Evolutionary conservation across 805 yeast genomes (phyloP).

Genomic region (Ogataea glucozyma): DNA sequence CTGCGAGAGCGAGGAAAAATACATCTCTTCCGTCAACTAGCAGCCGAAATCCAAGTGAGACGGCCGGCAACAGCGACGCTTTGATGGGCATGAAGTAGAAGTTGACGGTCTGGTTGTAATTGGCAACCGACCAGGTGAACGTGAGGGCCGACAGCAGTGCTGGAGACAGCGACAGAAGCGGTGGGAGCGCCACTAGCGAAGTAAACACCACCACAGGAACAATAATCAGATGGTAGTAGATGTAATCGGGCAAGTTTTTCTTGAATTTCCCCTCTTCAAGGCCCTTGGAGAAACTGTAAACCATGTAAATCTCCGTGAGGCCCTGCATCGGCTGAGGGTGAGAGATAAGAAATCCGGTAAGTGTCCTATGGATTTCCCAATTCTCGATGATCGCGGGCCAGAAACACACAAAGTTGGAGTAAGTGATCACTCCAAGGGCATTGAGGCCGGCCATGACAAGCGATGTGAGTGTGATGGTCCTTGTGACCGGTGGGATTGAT

Average conservation of each 20-base stretch:
- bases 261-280: conserved; percentile 54
- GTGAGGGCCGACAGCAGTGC: conserved; percentile 56
- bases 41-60: conserved; percentile 43
- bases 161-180: conserved; percentile 31
- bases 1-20: conserved; percentile 45
- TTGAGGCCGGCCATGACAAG: conserved; percentile 44
- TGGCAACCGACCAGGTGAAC: conserved; percentile 61
- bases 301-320: conserved; percentile 53
- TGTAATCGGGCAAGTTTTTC: conserved; percentile 52
- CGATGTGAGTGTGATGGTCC: conserved; percentile 52
- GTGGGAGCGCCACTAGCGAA: conserved; percentile 33
- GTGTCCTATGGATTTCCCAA: conserved; percentile 46
- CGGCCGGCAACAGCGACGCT: conserved; percentile 55
- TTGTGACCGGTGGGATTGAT: conserved; percentile 61
- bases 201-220: conserved; percentile 47
- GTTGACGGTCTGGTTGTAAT: conserved; percentile 52
- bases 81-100: conserved; percentile 55
- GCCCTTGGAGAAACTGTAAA: conserved; percentile 57
- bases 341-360: conserved; percentile 51
- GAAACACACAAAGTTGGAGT: conserved; percentile 27
- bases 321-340: conserved; percentile 45
- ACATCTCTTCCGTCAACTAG: conserved; percentile 45
- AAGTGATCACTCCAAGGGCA: conserved; percentile 33
- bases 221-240: conserved; percentile 52
- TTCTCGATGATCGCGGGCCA: conserved; percentile 35